phyloP scores from a whole-genome alignment of 2,329 filamentous ascomycete genomes.

The Fusarium haematococcum region DNA sequence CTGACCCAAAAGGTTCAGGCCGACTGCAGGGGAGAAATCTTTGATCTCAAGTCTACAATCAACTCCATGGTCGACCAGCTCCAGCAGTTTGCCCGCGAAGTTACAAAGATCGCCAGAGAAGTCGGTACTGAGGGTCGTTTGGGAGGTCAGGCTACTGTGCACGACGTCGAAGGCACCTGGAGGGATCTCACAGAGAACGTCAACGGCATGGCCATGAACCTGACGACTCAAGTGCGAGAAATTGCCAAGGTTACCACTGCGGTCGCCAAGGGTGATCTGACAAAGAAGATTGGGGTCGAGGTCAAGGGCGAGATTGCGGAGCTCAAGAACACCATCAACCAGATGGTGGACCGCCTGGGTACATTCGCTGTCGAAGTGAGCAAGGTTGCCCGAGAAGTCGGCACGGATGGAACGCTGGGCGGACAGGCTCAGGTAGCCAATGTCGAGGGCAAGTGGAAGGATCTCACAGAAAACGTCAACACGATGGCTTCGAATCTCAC shows the following conservation, averaged over 20 bases:
- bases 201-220: constrained; percentile 98
- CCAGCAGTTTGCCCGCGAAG: constrained; percentile 95
- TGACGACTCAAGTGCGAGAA: constrained; percentile 97
- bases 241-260: constrained; percentile 97
- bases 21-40: constrained; percentile 90
- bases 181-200: constrained; percentile 94
- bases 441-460: constrained; percentile 98
- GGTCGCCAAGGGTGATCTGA: constrained; percentile 92
- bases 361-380: constrained; percentile 98
- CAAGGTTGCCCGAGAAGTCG: constrained; percentile 94
- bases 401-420: constrained; percentile 93
- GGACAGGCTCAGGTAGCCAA: constrained; percentile 95
- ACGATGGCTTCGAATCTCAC: constrained; percentile 78
- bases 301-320: constrained; percentile 95
- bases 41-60: constrained; percentile 96
- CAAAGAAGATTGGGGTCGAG: constrained; percentile 94
- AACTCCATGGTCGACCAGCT: constrained; percentile 99
- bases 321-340: constrained; percentile 97
- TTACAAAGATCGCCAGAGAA: constrained; percentile 95
- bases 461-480: constrained; percentile 91
- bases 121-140: constrained; percentile 96
- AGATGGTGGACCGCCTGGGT: constrained; percentile 96
- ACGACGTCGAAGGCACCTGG: constrained; percentile 98
- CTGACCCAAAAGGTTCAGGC: constrained; percentile 97
- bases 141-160: constrained; percentile 93